phyloP scores from a whole-genome alignment of 345 rosid genomes.

The Brassica rapa region DNA sequence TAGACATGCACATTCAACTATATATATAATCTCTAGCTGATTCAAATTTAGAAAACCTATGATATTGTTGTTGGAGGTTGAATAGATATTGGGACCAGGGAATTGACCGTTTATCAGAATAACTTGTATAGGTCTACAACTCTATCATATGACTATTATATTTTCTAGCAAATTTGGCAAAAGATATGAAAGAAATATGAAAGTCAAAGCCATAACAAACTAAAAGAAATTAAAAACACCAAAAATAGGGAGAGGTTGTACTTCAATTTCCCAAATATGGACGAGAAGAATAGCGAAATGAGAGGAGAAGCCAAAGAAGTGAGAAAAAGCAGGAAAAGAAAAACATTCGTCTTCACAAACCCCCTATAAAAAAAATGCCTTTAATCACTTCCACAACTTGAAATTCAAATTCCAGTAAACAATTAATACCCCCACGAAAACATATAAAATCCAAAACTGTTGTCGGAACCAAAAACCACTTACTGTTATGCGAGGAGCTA shows the following conservation, averaged over 20 bases:
- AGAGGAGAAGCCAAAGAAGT: constrained; percentile 33
- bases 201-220: neutral
- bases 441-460: constrained; percentile 17
- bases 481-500: neutral
- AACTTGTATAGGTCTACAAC: neutral
- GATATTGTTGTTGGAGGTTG: neutral
- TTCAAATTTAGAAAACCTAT: neutral
- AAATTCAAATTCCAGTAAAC: neutral
- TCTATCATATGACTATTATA: neutral
- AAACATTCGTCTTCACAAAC: constrained; percentile 10
- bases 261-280: constrained; percentile 27
- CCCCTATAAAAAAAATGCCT: constrained; percentile 28
- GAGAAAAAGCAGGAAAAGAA: constrained; percentile 18
- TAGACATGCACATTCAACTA: neutral
- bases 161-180: neutral
- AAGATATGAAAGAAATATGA: neutral
- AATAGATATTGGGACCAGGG: neutral
- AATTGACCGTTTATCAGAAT: neutral
- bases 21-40: neutral
- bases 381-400: neutral
- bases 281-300: constrained; percentile 31
- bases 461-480: neutral
- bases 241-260: constrained; percentile 32
- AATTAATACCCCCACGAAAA: neutral
- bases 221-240: constrained; percentile 4